Evolutionary conservation across 2,329 filamentous ascomycete species (phyloP), one percentile per base, ranked within the genome.

Genomic region (Pseudogymnoascus sp.): DNA sequence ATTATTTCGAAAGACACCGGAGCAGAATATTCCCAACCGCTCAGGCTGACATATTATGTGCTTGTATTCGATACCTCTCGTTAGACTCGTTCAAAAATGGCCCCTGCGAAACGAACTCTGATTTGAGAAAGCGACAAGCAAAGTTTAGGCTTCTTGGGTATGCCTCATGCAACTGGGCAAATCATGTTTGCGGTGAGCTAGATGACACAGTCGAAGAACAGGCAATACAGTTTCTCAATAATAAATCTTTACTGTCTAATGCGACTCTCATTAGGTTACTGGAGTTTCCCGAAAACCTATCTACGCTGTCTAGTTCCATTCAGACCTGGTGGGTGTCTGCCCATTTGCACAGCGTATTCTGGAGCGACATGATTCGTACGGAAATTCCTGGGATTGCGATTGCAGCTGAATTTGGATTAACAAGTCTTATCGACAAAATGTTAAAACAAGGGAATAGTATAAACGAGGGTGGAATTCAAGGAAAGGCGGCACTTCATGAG

Each of bases 1-100:
- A 73, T 59, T 73, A 69, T 43, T 65, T 73, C 36, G 21, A 23
- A 53, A 16, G 14, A 18, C 43, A 53, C 43, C 43, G 43, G 5
- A 31, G 14, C 11, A 53, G 23, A 23, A 23, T 53, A 53, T 53
- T 53, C 25, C 18, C 43, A 23, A 25, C 21, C 21, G 43, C 43
- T 53, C 43, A 53, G n/a, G 18, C 25, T 53, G 25, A 25, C 43
- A 53, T 25, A 14, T 53, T 31, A 31, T 31, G 43, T 14, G 18
- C 18, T 53, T 53, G 43, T 31, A 53, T 53, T 53, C 43, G 43
- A 53, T 53, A 53, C 25, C 43, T 53, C 25, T 53, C 43, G 11
- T 23, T 53, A 16, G 18, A 53, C 5, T 3, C 18, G 9, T 53
- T 53, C 18, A 25, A 14, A 31, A 16, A 23, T 23, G 18, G 43